A percentile compares a stretch with the other conserved stretches of the same genome.
phyloP scores from a whole-genome alignment of 352 stramenopile species.

The Phytophthora sp. region DNA sequence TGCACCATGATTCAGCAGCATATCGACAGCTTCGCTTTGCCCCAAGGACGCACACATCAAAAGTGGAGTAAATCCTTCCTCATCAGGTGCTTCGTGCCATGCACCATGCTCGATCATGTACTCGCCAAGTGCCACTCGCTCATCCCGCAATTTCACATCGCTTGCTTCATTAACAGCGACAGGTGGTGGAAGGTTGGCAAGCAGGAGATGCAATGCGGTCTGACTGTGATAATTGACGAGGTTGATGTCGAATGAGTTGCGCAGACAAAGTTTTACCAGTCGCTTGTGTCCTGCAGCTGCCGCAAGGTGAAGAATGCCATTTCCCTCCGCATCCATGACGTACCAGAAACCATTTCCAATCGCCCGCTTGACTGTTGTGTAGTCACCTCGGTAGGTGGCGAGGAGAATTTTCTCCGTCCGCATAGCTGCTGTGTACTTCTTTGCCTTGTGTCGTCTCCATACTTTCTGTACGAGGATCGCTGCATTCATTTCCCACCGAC shows the following conservation, averaged over 20 bases:
- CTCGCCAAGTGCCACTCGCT: conserved; percentile 58
- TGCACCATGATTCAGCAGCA: conserved; percentile 72
- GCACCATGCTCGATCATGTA: conserved; percentile 91
- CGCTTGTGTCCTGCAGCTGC: conserved; percentile 73
- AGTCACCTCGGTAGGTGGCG: conserved; percentile 75
- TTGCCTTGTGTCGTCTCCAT: conserved; percentile 58
- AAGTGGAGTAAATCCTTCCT: conserved; percentile 68
- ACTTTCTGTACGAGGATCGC: conserved; percentile 57
- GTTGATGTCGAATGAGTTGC: conserved; percentile 78
- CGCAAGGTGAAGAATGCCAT: conserved; percentile 76
- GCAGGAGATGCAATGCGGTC: conserved; percentile 75
- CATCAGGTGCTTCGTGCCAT: conserved; percentile 77
- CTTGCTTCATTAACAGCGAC: neutral
- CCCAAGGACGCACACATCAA: conserved; percentile 62
- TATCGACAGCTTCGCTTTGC: conserved; percentile 65
- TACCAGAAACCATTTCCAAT: conserved; percentile 59
- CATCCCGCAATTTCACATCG: conserved; percentile 22
- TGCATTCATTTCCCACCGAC: conserved; percentile 48
- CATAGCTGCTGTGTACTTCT: conserved; percentile 36
- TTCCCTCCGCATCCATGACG: conserved; percentile 59
- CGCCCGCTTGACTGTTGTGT: conserved; percentile 64
- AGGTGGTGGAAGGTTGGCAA: conserved; percentile 57
- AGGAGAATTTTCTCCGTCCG: conserved; percentile 70
- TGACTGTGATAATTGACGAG: conserved; percentile 56
- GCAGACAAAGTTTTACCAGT: conserved; percentile 84